phyloP scores from a whole-genome alignment of 129 eudicot species.

The Helichrysum umbraculigerum region DNA sequence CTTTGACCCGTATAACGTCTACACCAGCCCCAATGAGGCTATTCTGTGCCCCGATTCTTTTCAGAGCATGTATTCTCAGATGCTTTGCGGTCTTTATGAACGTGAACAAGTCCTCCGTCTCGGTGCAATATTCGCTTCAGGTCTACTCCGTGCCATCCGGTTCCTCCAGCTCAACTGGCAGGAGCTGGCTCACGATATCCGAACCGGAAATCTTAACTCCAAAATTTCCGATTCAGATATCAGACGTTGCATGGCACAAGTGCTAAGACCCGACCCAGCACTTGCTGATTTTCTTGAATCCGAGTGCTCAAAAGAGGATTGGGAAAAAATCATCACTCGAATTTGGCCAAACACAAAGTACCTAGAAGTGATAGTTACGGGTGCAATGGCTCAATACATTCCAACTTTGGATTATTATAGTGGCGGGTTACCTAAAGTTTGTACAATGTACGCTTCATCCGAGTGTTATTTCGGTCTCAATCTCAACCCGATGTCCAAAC shows the following conservation, averaged over 20 bases:
- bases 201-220: conserved; percentile 61
- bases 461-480: conserved; percentile 92
- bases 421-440: conserved; percentile 77
- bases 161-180: conserved; percentile 93
- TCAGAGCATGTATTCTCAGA: conserved; percentile 93
- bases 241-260: conserved; percentile 46
- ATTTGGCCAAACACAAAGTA: conserved; percentile 94
- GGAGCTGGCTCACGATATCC: conserved; percentile 64
- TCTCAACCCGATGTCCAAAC: conserved; percentile 89
- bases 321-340: conserved; percentile 77
- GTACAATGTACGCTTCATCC: conserved; percentile 96
- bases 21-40: conserved; percentile 91
- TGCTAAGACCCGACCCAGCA: conserved; percentile 50
- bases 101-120: conserved; percentile 81
- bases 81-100: conserved; percentile 88
- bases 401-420: conserved; percentile 83
- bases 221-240: conserved; percentile 53
- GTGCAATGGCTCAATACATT: conserved; percentile 96
- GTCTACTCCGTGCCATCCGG: conserved; percentile 95
- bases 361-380: conserved; percentile 87
- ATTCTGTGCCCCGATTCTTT: conserved; percentile 88
- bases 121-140: conserved; percentile 94
- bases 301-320: conserved; percentile 58
- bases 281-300: conserved; percentile 54
- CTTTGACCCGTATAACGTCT: conserved; percentile 81